These are phyloP conservation scores for Rhizophora mangle DNA, from an alignment of 345 rosid species.

Conservation along the genomic window DNA sequence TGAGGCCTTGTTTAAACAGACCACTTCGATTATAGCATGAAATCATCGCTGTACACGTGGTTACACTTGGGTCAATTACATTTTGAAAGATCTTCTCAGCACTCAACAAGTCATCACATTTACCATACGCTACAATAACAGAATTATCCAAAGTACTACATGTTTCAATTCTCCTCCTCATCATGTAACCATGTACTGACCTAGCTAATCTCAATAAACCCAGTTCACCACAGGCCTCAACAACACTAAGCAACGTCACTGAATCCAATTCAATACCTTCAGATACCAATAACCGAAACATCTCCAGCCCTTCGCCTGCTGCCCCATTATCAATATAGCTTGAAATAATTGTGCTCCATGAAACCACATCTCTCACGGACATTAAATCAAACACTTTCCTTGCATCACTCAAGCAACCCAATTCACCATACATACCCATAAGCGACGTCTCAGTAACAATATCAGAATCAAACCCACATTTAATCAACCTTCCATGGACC, in stretches of 20 bases:
- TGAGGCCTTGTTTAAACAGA: slow-evolving; percentile 42
- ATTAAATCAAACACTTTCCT: slow-evolving; percentile 59
- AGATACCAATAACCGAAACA: slow-evolving; percentile 41
- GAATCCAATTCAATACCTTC: slow-evolving; percentile 51
- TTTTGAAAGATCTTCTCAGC: slow-evolving; percentile 52
- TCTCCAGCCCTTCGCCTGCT: slow-evolving; percentile 38
- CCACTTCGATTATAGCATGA: slow-evolving; percentile 59
- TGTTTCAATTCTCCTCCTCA: slow-evolving; percentile 35
- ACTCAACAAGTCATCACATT: slow-evolving; percentile 60
- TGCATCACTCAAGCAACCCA: slow-evolving; percentile 46
- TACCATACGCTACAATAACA: slow-evolving; percentile 61
- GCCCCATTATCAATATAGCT: slow-evolving; percentile 51
- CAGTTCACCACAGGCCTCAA: slow-evolving; percentile 55
- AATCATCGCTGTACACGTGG: slow-evolving; percentile 76
- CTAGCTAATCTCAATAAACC: slow-evolving; percentile 40
- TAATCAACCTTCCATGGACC: slow-evolving; percentile 63
- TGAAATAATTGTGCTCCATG: slow-evolving; percentile 68
- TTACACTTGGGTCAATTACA: slow-evolving; percentile 24
- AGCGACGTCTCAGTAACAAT: slow-evolving; percentile 62
- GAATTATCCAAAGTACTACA: slow-evolving; percentile 46
- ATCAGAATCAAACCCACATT: slow-evolving; percentile 58
- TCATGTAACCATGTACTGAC: slow-evolving; percentile 46
- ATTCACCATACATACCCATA: slow-evolving; percentile 52
- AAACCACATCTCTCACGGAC: slow-evolving; percentile 50
- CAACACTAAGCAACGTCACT: slow-evolving; percentile 49